Percentiles rank a stretch among this genome's conserved stretches.
Evolutionary conservation across 1,139 yeast genomes (phyloP).

Genomic region (Yamadazyma spencermartinsiae): DNA sequence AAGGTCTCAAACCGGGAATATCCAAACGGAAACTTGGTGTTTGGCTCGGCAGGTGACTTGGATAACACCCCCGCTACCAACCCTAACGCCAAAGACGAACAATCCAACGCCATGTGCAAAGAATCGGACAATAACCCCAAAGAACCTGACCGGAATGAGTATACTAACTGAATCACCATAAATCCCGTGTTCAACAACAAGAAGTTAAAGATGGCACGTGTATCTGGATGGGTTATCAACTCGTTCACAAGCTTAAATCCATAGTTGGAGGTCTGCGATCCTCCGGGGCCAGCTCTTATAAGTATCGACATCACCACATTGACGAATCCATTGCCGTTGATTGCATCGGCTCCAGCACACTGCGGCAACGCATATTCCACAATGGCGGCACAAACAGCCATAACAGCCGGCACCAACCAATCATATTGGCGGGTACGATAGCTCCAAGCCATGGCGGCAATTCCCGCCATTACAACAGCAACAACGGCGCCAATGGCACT

Average conservation of each 20-base stretch:
- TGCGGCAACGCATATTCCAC: too few relatives aligned
- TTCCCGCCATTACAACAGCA: not conserved
- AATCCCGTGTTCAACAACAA: constrained; percentile 81
- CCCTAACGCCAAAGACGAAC: constrained; percentile 87
- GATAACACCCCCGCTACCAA: constrained; percentile 74
- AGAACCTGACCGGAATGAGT: constrained; percentile 90
- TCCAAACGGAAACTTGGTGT: constrained; percentile 82
- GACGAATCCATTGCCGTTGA: not conserved
- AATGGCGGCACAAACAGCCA: not conserved
- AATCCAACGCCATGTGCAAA: constrained; percentile 93
- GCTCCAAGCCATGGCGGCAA: not conserved
- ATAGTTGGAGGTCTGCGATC: not conserved
- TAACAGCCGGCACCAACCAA: not conserved
- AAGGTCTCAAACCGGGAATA: constrained; percentile 81
- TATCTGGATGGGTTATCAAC: constrained; percentile 64
- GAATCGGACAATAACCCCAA: constrained; percentile 90
- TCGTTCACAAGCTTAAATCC: constrained; percentile 26
- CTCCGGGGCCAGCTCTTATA: not conserved
- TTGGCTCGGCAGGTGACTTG: constrained; percentile 49
- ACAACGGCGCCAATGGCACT: not conserved
- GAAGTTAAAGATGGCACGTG: constrained; percentile 87
- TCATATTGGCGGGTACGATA: not conserved
- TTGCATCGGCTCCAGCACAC: too few relatives aligned
- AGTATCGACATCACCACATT: not conserved
- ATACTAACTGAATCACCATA: constrained; percentile 90